Evolutionary conservation across 2,329 filamentous ascomycete genomes (phyloP).

Genomic region (Alternaria consortialis): DNA sequence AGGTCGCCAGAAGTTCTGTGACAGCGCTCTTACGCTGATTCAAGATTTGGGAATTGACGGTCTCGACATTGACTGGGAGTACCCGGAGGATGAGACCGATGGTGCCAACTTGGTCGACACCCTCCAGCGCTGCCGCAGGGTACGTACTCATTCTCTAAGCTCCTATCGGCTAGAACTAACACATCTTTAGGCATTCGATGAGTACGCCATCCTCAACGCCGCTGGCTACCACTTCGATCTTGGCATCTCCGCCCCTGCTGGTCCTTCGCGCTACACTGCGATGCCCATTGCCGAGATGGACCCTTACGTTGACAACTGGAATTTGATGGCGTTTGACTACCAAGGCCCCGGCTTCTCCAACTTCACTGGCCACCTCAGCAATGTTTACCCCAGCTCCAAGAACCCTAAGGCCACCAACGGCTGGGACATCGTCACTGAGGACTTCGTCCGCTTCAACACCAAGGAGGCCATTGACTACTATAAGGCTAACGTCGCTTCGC

Average conservation of each 20-base stretch:
- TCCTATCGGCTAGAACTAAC: not conserved
- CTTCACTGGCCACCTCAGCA: conserved; percentile 62
- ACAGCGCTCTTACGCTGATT: conserved; percentile 76
- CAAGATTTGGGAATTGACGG: conserved; percentile 77
- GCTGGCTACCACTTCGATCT: conserved; percentile 54
- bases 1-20: conserved; percentile 71
- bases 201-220: conserved; percentile 49
- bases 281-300: conserved; percentile 54
- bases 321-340: conserved; percentile 70
- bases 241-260: conserved; percentile 56
- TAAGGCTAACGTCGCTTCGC: conserved; percentile 24
- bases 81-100: conserved; percentile 51
- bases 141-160: conserved; percentile 28
- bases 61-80: conserved; percentile 59
- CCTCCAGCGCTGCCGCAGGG: conserved; percentile 45
- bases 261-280: conserved; percentile 50
- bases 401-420: conserved; percentile 34
- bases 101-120: conserved; percentile 50
- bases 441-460: conserved; percentile 35
- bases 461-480: conserved; percentile 38
- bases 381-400: conserved; percentile 32
- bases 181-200: conserved; percentile 44
- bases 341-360: conserved; percentile 79
- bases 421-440: conserved; percentile 12
- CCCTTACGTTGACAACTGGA: conserved; percentile 57